Percentiles rank a stretch among this genome's conserved stretches.
phyloP scores from a whole-genome alignment of 495 filamentous ascomycete genomes.

The Penicillium waksmanii region DNA sequence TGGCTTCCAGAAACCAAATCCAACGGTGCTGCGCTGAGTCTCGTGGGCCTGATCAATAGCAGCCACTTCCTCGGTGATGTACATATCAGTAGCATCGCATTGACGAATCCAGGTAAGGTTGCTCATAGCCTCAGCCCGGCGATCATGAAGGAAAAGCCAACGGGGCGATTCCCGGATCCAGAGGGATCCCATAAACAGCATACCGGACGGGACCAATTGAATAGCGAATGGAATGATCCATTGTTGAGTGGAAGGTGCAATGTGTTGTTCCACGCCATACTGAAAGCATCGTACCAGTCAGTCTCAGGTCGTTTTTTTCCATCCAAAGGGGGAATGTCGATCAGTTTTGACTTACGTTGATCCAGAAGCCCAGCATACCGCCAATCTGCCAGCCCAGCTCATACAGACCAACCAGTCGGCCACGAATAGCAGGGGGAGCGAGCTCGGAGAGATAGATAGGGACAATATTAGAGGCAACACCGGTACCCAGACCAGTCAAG shows the following conservation, averaged over 20 bases:
- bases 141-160: slow-evolving; percentile 56
- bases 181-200: slow-evolving; percentile 52
- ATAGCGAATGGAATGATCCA: slow-evolving; percentile 63
- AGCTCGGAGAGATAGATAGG: slow-evolving; percentile 84
- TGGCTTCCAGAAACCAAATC: slow-evolving; percentile 68
- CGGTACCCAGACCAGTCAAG: slow-evolving; percentile 73
- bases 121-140: slow-evolving; percentile 58
- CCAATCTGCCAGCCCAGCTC: slow-evolving; percentile 77
- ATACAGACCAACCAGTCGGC: slow-evolving; percentile 76
- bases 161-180: slow-evolving; percentile 61
- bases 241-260: slow-evolving; percentile 43
- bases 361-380: slow-evolving; percentile 75
- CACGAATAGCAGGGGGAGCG: slow-evolving; percentile 78
- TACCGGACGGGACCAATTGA: slow-evolving; percentile 56
- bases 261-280: slow-evolving; percentile 45
- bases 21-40: slow-evolving; percentile 55
- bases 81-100: slow-evolving; percentile 60
- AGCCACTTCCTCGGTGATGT: slow-evolving; percentile 69
- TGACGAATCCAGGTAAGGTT: slow-evolving; percentile 69
- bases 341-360: slow-evolving; percentile 51
- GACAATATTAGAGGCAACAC: slow-evolving; percentile 75
- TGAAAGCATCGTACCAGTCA: slow-evolving; percentile 26
- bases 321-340: slow-evolving; percentile 6
- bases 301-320: slow-evolving; percentile 1
- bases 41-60: slow-evolving; percentile 65